phyloP scores from a whole-genome alignment of 805 yeast genomes.

The Wilhelminamyces savonicus region DNA sequence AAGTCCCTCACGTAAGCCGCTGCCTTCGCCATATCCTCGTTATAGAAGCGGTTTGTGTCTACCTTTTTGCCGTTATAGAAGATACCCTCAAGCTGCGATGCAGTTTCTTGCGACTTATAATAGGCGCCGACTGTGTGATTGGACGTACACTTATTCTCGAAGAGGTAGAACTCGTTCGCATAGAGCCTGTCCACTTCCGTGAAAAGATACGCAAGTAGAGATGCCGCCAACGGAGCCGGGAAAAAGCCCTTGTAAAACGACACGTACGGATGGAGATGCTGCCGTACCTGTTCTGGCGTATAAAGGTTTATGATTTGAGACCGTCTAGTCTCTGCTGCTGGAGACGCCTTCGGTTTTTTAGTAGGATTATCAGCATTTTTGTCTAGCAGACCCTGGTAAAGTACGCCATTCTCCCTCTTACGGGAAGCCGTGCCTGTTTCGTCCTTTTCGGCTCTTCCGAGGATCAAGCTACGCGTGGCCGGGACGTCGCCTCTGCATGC shows the following conservation, averaged over 20 bases:
- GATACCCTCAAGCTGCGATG: slow-evolving; percentile 11
- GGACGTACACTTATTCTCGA: slow-evolving; percentile 55
- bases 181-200: slow-evolving; percentile 34
- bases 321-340: no score
- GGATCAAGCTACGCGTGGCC: no score
- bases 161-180: slow-evolving; percentile 48
- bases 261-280: slow-evolving; percentile 41
- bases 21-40: slow-evolving; percentile 34
- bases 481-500: no score
- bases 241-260: slow-evolving; percentile 47
- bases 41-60: slow-evolving; percentile 22
- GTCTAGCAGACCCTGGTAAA: no score
- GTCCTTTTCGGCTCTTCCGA: no score
- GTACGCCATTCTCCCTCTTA: no score
- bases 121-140: slow-evolving; percentile 40
- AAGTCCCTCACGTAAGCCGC: slow-evolving; percentile 34
- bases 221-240: slow-evolving; percentile 43
- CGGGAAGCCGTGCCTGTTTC: no score
- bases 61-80: slow-evolving; percentile 38
- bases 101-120: slow-evolving; percentile 10
- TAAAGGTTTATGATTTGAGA: slow-evolving; percentile 35
- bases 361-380: no score
- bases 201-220: slow-evolving; percentile 36
- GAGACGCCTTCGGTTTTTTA: no score
- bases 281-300: slow-evolving; percentile 46